phyloP scores from a whole-genome alignment of 1,284 basidiomycete genomes.

The Trichosporon ovoides region DNA sequence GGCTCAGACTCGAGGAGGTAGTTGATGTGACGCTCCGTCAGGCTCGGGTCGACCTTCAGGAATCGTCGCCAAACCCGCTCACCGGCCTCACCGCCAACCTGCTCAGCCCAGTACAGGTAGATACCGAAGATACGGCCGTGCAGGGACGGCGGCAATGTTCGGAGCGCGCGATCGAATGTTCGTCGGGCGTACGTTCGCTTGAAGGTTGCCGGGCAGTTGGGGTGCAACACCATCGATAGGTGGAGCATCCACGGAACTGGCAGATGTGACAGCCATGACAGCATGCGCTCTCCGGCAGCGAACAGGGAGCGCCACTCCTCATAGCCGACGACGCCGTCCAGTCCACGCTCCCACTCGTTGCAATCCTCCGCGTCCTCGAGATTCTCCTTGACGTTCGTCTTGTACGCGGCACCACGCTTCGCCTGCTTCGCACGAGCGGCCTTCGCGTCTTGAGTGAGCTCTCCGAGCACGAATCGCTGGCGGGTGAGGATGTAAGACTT shows the following conservation, averaged over 20 bases:
- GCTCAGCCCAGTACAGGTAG: slow-evolving; percentile 91
- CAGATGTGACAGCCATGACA: slow-evolving; percentile 83
- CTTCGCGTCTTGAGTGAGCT: slow-evolving; percentile 44
- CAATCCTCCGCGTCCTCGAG: slow-evolving; percentile 81
- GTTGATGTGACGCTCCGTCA: slow-evolving; percentile 78
- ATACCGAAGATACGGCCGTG: slow-evolving; percentile 90
- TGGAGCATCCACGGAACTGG: slow-evolving; percentile 94
- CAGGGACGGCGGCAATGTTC: slow-evolving; percentile 86
- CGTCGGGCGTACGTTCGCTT: slow-evolving; percentile 84
- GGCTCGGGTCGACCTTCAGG: slow-evolving; percentile 71
- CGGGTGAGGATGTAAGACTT: slow-evolving; percentile 81
- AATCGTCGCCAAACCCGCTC: slow-evolving; percentile 87
- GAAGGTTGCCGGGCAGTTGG: slow-evolving; percentile 75
- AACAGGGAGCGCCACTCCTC: slow-evolving; percentile 90
- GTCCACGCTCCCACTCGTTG: slow-evolving; percentile 75
- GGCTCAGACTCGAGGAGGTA: slow-evolving; percentile 65
- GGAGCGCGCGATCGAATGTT: slow-evolving; percentile 90
- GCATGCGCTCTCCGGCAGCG: slow-evolving; percentile 81
- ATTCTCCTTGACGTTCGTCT: slow-evolving; percentile 82
- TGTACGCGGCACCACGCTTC: slow-evolving; percentile 67
- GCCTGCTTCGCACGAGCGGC: slow-evolving; percentile 54
- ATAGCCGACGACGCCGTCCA: slow-evolving; percentile 85
- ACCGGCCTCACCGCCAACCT: slow-evolving; percentile 73
- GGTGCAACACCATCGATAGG: slow-evolving; percentile 82
- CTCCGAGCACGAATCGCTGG: slow-evolving; percentile 81